Percentiles rank a stretch among this genome's conserved stretches.
These are phyloP conservation scores for Botrytis elliptica DNA, from an alignment of 2,329 filamentous ascomycete genomes.

Conservation along the genomic window DNA sequence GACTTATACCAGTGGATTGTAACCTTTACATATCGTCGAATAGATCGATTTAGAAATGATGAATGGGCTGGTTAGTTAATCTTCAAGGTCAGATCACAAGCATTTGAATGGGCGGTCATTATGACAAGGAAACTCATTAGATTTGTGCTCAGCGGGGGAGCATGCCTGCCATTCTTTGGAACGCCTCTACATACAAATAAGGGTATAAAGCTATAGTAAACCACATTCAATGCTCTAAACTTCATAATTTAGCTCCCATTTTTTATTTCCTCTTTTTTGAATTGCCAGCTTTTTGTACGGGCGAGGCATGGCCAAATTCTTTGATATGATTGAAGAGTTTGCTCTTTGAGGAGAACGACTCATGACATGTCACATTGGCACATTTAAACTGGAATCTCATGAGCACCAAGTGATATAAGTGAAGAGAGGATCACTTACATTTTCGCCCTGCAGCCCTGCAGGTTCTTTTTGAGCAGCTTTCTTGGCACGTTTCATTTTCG, in stretches of 20 bases:
- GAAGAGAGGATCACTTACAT: conserved; percentile 24
- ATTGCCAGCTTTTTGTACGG: conserved; percentile 35
- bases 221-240: conserved; percentile 4
- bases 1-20: background rate
- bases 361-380: conserved; percentile 49
- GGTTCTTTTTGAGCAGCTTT: conserved; percentile 36
- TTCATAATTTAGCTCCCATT: background rate
- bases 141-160: background rate
- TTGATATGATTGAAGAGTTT: conserved; percentile 63
- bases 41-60: background rate
- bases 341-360: conserved; percentile 58
- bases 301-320: conserved; percentile 54
- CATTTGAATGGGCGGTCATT: background rate
- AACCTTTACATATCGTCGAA: background rate
- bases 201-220: conserved; percentile 19
- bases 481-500: conserved; percentile 52
- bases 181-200: conserved; percentile 20
- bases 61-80: background rate
- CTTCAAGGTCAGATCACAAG: background rate
- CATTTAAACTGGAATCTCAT: conserved; percentile 48
- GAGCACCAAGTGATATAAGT: conserved; percentile 14
- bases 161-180: background rate
- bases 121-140: background rate
- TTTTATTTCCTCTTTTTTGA: conserved; percentile 29
- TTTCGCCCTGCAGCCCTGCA: conserved; percentile 22